Percentiles rank a stretch among this genome's conserved stretches.
Conservation (phyloP, 345 rosid species). For the Citrus inodora region DNA sequence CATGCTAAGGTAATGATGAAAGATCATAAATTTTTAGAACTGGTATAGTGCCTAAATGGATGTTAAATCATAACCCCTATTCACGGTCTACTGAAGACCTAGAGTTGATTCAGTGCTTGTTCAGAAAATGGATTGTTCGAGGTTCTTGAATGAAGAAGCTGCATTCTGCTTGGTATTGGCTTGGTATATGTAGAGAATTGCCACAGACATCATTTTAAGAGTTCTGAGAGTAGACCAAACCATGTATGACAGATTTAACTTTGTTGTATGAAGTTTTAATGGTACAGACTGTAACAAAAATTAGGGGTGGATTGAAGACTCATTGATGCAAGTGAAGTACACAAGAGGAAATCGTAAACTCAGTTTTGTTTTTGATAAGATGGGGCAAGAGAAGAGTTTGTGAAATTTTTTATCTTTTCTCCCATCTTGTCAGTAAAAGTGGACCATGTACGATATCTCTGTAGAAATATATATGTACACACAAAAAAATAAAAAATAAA, state of each 20-base stretch:
- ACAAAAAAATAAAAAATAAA: too few species aligned
- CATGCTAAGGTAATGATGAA: conserved; percentile 42
- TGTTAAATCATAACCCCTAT: neutral
- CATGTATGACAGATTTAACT: neutral
- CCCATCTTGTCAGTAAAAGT: neutral
- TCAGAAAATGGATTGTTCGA: neutral
- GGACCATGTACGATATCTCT: neutral
- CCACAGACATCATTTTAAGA: neutral
- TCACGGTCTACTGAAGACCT: neutral
- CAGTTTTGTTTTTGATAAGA: neutral
- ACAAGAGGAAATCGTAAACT: neutral
- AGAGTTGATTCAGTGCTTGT: neutral
- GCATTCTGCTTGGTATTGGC: neutral
- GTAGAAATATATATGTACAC: neutral
- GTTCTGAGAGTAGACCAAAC: neutral
- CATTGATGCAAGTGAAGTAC: neutral
- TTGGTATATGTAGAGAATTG: neutral
- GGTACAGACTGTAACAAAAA: neutral
- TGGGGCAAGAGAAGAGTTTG: neutral
- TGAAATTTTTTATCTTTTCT: neutral
- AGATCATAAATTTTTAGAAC: neutral
- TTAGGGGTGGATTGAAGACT: neutral
- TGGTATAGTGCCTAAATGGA: neutral
- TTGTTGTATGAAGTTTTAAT: neutral
- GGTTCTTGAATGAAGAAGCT: neutral